Evolutionary conservation across 352 stramenopile genomes (phyloP), one percentile per base, ranked within the genome.

Genomic region (Phytophthora litchii): DNA sequence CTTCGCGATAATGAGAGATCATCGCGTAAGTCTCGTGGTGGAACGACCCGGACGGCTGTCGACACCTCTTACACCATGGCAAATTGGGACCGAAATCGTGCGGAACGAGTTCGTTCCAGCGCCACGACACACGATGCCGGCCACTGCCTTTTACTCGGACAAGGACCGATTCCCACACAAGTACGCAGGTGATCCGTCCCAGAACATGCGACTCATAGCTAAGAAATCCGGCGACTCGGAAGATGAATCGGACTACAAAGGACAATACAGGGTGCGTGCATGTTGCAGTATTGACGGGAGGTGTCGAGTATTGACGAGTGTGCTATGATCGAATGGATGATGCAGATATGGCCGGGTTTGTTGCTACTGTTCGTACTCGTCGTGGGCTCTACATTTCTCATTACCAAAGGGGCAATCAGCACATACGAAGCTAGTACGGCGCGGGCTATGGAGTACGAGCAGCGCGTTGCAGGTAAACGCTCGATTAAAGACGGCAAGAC

Each of bases 341-440:
- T 65, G 29, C 70, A 88, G 74, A 73, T 76, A 58, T 90, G 80
- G 80, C 80, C 78, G 10, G 80, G 80, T n/a, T 45, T 86, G 32
- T 13, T 88, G 17, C 56, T 90, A 8, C 31, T 90, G 13, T 31
- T 85, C 12, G 9, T 86, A 3, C 27, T 90, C 6, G 31, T 88
- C 14, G 54, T 35, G 4, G 58, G 59, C 3, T 53, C 63, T 5
- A 46, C 57, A 13, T 71, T 61, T 37, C 31, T 80, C 9, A 80
- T 91, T 41, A 67, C 64, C 1, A 63, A 61, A 48, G 64, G 67
- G 31, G 78, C 75, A 1, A 42, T 67, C 3, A 46, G 71, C 14
- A 73, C 67, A 2, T 67, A 71, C 41, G 41, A 80, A 23, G 45
- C 64, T 12, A 65, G 61, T 1, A 48, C 58, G 0, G 42, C 27